Percentiles rank a stretch among this genome's conserved stretches.
Evolutionary conservation across 1,284 basidiomycete genomes (phyloP).

Genomic region (Chondrostereum purpureum): DNA sequence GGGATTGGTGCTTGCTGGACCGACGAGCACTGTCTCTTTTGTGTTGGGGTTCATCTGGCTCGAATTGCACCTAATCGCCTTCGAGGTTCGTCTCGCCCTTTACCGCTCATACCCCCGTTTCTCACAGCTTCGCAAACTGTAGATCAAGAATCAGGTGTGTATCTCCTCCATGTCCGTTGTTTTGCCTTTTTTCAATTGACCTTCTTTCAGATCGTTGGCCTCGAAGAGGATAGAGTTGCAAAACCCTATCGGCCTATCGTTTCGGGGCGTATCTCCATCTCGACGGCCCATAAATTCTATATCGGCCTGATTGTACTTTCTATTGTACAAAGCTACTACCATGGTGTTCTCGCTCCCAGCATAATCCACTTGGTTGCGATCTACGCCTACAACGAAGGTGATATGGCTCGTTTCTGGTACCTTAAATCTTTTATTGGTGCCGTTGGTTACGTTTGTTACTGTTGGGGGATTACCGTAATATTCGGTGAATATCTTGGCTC

Average conservation of each 20-base stretch:
- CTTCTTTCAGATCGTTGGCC: slow-evolving; percentile 10
- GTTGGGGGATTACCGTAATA: slow-evolving; percentile 27
- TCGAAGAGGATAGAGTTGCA: slow-evolving; percentile 29
- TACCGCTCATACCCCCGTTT: neutral
- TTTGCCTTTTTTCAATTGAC: neutral
- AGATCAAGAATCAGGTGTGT: slow-evolving; percentile 20
- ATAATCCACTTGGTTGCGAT: slow-evolving; percentile 24
- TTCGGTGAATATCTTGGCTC: slow-evolving; percentile 17
- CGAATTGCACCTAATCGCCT: slow-evolving; percentile 11
- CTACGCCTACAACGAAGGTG: slow-evolving; percentile 26
- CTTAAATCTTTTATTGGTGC: slow-evolving; percentile 25
- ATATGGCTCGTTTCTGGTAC: slow-evolving; percentile 23
- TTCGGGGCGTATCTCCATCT: slow-evolving; percentile 25
- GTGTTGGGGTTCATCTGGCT: slow-evolving; percentile 11
- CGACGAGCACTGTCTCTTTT: slow-evolving; percentile 9
- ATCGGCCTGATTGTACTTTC: slow-evolving; percentile 19
- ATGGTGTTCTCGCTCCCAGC: slow-evolving; percentile 18
- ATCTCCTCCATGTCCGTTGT: neutral
- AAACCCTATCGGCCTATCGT: slow-evolving; percentile 31
- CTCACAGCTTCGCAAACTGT: neutral
- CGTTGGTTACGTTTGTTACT: slow-evolving; percentile 26
- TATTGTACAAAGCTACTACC: slow-evolving; percentile 18
- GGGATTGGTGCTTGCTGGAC: slow-evolving; percentile 9
- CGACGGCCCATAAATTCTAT: slow-evolving; percentile 19
- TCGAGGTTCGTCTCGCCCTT: slow-evolving; percentile 8